Base-by-base conservation (phyloP, 2,329 filamentous ascomycete genomes). In the Xylaria sp. region DNA sequence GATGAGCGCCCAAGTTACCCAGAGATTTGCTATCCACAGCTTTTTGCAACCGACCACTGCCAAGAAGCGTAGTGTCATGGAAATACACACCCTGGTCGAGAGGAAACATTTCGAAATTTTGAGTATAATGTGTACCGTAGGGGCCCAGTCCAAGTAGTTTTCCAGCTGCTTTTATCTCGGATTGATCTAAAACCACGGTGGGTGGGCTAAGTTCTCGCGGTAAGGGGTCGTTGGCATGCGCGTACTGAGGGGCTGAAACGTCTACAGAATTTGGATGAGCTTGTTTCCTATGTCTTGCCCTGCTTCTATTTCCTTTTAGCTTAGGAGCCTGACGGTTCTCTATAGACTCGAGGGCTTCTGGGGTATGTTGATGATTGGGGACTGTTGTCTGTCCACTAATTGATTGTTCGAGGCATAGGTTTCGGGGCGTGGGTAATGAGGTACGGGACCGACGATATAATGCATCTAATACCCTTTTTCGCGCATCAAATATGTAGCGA, bases 91-190 rank as follows among this genome's bases (percentile, higher is more conserved):
- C 84, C 7, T 77, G 73, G 45, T 86, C 83, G 34, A 91, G 78
- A 20, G 88, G 88, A 61, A 89, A 89, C 4, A 87, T 77, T 53
- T 90, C 87, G 69, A 91, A 91, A 73, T 91, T 84, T 39, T 86
- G 83, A 0, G 87, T 86, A 74, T 90, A 91, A 28, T 83, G 82
- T 1, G 86, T 87, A 0, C 89, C 89, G 74, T 87, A 89, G 0
- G 87, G 86, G 0, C 85, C 87, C 8, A 91, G 78, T 0, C 88
- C 87, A 12, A 76, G 72, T n/a, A 90, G 74, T 68, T 83, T 86
- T 50, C 75, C 72, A 5, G 69, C 67, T n/a, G 71, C 69, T 57
- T 71, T 66, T 10, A 69, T 70, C 41, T 70, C 67, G 3, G 73
- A 63, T 4, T 61, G 53, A 15, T 72, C 64, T 3, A 72, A 65